Base-by-base conservation (phyloP, 2,329 filamentous ascomycete genomes). In the Delphinella strobiligena region DNA sequence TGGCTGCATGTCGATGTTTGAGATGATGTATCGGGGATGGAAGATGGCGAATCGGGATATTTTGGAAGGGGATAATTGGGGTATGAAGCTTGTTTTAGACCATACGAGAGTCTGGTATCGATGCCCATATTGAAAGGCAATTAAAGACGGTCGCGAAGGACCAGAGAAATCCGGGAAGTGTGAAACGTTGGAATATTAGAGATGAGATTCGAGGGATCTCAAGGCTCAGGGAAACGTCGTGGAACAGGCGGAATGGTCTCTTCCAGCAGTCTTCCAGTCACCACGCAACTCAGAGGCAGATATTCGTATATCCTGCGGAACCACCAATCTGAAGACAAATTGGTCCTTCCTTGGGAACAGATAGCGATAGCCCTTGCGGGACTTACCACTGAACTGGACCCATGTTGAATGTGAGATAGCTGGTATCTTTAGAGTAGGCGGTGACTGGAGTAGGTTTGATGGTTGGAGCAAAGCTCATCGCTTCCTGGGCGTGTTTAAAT, bases 101-200 rank as follows among this genome's bases (percentile, higher is more conserved):
- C 18, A 27, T 44, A 31, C 24, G 16, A 22, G 17, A 18, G 36
- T 14, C 22, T 7, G 22, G 22, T 27, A 27, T 27, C 22, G 22
- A 27, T 27, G 22, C 22, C 22, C 22, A 27, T 27, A 27, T 27
- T 27, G 22, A 27, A 27, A 27, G 22, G 22, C 22, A 27, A 27
- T 29, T 17, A 16, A 29, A 10, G 40, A 32, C 36, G 42, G 36
- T 42, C 34, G 24, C 16, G 8, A 22, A 37, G 31, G 36, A 40
- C 31, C 37, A 45, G 42, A 47, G 34, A 31, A 40, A 35, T 43
- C 45, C 45, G 40, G 38, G 15, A 32, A 42, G 41, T 42, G 34
- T 37, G 38, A 38, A 41, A 42, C 45, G 45, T 36, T 34, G 27
- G 33, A 30, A 35, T 36, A 24, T 31, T 16, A 10, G 24, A 43